These are phyloP conservation scores for Paecilomyces sp. DNA, from an alignment of 2,329 filamentous ascomycete genomes.

Conservation along the genomic window DNA sequence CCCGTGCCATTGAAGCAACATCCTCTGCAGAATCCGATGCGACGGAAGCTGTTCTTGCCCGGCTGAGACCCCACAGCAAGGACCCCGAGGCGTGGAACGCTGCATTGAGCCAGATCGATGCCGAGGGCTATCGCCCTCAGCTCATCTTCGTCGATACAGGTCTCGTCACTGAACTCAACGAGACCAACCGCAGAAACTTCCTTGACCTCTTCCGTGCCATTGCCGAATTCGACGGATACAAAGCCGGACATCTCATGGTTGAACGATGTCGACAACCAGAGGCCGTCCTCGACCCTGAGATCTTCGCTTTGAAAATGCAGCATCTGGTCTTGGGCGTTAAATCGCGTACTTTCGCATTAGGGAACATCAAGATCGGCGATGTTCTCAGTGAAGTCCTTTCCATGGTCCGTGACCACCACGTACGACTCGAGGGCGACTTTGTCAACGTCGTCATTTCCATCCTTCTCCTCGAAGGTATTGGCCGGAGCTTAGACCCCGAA, in stretches of 20 bases:
- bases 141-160: constrained; percentile 97
- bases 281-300: constrained; percentile 77
- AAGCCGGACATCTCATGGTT: constrained; percentile 91
- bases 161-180: constrained; percentile 87
- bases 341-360: constrained; percentile 79
- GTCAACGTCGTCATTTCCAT: constrained; percentile 98
- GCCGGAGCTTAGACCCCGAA: constrained; percentile 74
- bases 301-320: constrained; percentile 95
- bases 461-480: constrained; percentile 87
- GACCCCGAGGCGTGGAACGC: constrained; percentile 64
- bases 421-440: constrained; percentile 92
- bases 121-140: constrained; percentile 85
- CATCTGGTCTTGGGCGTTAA: constrained; percentile 90
- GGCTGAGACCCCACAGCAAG: constrained; percentile 66
- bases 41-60: constrained; percentile 76
- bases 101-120: constrained; percentile 69
- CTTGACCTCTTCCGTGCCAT: constrained; percentile 92
- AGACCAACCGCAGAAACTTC: constrained; percentile 80
- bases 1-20: constrained; percentile 33
- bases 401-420: constrained; percentile 90
- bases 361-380: constrained; percentile 93
- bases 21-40: constrained; percentile 59
- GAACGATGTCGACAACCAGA: constrained; percentile 89
- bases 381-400: constrained; percentile 81
- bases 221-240: constrained; percentile 95